Base-by-base conservation (phyloP, 257 asterid genomes). In the Apocynum venetum region DNA sequence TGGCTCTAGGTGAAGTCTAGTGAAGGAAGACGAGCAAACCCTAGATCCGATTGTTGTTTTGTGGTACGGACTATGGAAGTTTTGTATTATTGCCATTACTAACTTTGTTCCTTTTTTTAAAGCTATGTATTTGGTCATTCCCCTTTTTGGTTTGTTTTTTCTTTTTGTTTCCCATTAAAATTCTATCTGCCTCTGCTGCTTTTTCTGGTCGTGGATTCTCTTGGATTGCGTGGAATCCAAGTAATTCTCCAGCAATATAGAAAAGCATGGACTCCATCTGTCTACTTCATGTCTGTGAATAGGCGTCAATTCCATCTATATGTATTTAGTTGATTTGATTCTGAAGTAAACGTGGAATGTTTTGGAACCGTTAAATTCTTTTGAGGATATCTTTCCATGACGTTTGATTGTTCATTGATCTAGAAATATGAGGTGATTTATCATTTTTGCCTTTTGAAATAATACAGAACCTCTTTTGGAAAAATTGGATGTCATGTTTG, bases 221-320 rank as follows among this genome's bases (percentile, higher is more conserved):
- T 73, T 43, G 0, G 56, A 74, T 84, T 83, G 90, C 90, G 87
- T 86, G 89, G 88, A 83, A 80, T 78, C 71, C 84, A 85, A 82
- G 92, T 79, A 35, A 80, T 82, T 82, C 76, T 64, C 46, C 48
- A 25, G 31, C 71, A 41, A 40, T 19, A 79, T 19, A 11, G 49
- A n/a, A 48, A 63, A 49, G 44, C 46, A n/a, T 2, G 43, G n/a
- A 25, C 69, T 46, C 35, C 56, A n/a, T 76, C 38, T 43, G 31
- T 74, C 40, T 11, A 36, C 38, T 3, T 17, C 8, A n/a, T 56
- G 17, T 1, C 43, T 74, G 46, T 7, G 20, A 52, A 52, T 74
- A 2, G 51, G 77, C 51, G 41, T 40, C 38, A 9, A 53, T 55
- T 48, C 38, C 60, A 40, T 55, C 31, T 31, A 72, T 8, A 56